Evolutionary conservation across 2,329 filamentous ascomycete genomes (phyloP), one percentile per base, ranked within the genome.

Genomic region (Ascomycota sp.): DNA sequence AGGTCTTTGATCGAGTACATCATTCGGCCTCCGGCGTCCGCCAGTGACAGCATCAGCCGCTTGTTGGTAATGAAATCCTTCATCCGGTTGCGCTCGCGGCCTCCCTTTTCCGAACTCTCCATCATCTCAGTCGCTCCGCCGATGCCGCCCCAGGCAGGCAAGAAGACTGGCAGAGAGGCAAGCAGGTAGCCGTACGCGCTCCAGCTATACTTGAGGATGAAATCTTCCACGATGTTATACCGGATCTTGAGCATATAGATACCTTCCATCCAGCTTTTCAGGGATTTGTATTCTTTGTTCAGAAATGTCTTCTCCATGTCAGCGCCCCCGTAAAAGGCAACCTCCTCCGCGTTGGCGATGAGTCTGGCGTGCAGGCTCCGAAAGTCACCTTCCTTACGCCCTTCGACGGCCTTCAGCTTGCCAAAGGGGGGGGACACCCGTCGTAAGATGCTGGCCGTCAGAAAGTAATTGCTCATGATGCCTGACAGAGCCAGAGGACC

Each of bases 1-100:
- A 98, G 69, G 46, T 98, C 91, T 55, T 98, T 98, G 61, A 98
- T 92, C 36, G 80, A 89, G 59, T 98, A 98, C 89, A 98, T 98
- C 82, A 98, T 94, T 28, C 89, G 70, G 19, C 86, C 86, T 34
- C 89, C 89, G 2, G 89, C 89, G 52, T 98, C 89, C 8, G 89
- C 89, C 23, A 98, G 67, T 11, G 86, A 95, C 21, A 98, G 67
- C 89, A 98, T 95, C 24, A 98, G 73, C 4, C 89, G 74, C 53
- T 98, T 95, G 57, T 98, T 98, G 9, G 89, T 98, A 53, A 98
- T 94, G 54, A 98, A 98, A 22, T 92, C 82, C 56, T 91, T 89
- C 81, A 95, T 98, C 25, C 91, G 80, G 33, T 75, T 73, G 28
- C 79, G 70, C 50, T 92, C 81, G 20, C 77, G 68, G 20, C 68